These are phyloP conservation scores for Teratosphaeria nubilosa DNA, from an alignment of 2,329 filamentous ascomycete species.

Conservation along the genomic window DNA sequence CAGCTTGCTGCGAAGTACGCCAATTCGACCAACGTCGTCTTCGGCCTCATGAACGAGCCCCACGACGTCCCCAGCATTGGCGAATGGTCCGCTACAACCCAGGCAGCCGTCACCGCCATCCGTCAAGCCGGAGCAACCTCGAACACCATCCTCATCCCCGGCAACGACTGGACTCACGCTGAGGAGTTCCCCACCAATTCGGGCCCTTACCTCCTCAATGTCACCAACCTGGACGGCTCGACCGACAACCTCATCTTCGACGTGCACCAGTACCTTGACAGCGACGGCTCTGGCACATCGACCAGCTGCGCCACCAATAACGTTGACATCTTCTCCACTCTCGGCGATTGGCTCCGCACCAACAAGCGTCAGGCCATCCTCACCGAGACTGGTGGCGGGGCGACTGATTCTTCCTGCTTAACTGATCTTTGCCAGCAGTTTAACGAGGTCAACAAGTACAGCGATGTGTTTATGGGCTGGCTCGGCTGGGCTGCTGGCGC, in stretches of 20 bases:
- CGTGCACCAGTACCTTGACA: constrained; percentile 31
- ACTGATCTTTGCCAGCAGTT: constrained; percentile 5
- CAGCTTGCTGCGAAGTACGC: constrained; percentile 49
- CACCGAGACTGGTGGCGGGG: constrained; percentile 33
- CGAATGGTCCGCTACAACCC: constrained; percentile 51
- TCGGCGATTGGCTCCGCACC: constrained; percentile 25
- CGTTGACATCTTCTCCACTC: constrained; percentile 21
- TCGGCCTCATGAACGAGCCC: constrained; percentile 61
- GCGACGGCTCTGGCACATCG: constrained; percentile 30
- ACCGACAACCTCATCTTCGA: constrained; percentile 27
- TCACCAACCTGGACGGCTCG: constrained; percentile 21
- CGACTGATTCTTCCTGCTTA: constrained; percentile 24
- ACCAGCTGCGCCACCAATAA: constrained; percentile 17
- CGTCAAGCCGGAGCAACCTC: constrained; percentile 51
- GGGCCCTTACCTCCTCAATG: constrained; percentile 15
- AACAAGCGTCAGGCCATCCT: constrained; percentile 31
- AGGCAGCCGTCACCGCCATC: constrained; percentile 55
- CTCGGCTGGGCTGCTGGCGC: constrained; percentile 24
- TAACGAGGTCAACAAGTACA: constrained; percentile 18
- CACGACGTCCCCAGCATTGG: constrained; percentile 31
- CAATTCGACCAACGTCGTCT: constrained; percentile 43
- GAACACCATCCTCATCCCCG: constrained; percentile 56
- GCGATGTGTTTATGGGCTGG: constrained; percentile 25
- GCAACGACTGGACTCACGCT: constrained; percentile 40
- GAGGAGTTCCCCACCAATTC: constrained; percentile 17